Conservation (phyloP, 108 stramenopile species). For the Cyclotella cryptica region DNA sequence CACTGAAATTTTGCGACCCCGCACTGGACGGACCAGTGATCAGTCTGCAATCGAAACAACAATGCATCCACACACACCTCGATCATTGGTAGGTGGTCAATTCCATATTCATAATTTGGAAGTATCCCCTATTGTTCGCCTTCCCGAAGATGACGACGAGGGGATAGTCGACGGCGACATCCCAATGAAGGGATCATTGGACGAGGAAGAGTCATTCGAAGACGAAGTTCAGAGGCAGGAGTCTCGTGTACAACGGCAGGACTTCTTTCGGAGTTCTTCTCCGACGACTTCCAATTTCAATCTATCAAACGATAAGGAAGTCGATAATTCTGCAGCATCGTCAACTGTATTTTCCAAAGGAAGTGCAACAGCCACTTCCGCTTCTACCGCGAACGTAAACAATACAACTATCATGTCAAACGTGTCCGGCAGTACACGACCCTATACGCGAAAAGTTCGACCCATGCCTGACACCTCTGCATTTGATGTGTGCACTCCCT, state of each 20-base stretch:
- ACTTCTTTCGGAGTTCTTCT: slow-evolving; percentile 10
- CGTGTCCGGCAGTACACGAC: slow-evolving; percentile 30
- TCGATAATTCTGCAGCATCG: slow-evolving; percentile 14
- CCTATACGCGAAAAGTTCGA: slow-evolving; percentile 53
- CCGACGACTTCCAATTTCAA: background rate
- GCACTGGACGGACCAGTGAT: slow-evolving; percentile 11
- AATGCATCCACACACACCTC: slow-evolving; percentile 43
- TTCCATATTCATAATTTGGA: slow-evolving; percentile 39
- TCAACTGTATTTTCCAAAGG: slow-evolving; percentile 23
- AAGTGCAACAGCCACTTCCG: slow-evolving; percentile 27
- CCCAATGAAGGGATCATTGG: slow-evolving; percentile 22
- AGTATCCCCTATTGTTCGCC: slow-evolving; percentile 50
- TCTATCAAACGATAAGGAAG: background rate
- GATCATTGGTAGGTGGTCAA: slow-evolving; percentile 24
- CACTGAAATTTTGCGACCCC: slow-evolving; percentile 1
- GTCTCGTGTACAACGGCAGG: slow-evolving; percentile 7
- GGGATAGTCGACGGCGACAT: slow-evolving; percentile 28
- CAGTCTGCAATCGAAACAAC: slow-evolving; percentile 20
- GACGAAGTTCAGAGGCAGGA: background rate
- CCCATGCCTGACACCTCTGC: slow-evolving; percentile 89
- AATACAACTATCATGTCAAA: slow-evolving; percentile 28
- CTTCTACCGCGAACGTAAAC: slow-evolving; percentile 37
- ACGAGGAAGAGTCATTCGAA: slow-evolving; percentile 21
- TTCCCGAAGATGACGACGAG: slow-evolving; percentile 30
- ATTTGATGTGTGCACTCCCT: slow-evolving; percentile 61